These are phyloP conservation scores for Cladophialophora chaetospira DNA, from an alignment of 2,329 filamentous ascomycete genomes.

Conservation along the genomic window DNA sequence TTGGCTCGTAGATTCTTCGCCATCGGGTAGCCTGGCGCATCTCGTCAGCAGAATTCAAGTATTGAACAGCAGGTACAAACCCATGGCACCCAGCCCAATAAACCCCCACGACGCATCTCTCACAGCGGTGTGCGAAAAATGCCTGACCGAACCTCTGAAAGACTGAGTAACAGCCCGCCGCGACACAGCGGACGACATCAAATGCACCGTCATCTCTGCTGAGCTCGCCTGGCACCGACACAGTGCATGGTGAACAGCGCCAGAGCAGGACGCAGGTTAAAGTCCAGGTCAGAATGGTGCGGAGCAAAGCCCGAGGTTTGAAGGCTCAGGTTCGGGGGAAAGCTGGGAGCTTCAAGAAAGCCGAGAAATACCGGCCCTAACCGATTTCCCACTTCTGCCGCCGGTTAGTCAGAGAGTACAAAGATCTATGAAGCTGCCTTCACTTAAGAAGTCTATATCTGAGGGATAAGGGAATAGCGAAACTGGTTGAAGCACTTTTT, in stretches of 20 bases:
- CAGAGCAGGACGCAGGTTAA: constrained; percentile 13
- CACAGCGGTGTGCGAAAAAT: constrained; percentile 51
- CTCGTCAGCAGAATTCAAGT: constrained; percentile 9
- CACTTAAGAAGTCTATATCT: no score
- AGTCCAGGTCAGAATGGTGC: constrained; percentile 8
- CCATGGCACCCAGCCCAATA: constrained; percentile 63
- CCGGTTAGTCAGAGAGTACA: not conserved
- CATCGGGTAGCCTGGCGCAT: constrained; percentile 66
- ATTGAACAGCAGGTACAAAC: constrained; percentile 41
- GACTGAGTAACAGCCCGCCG: constrained; percentile 12
- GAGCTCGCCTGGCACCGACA: constrained; percentile 25
- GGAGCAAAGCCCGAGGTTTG: constrained; percentile 26
- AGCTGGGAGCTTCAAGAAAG: constrained; percentile 17
- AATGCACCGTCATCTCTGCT: constrained; percentile 29
- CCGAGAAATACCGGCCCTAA: constrained; percentile 3
- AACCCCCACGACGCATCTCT: constrained; percentile 59
- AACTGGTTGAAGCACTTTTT: not conserved
- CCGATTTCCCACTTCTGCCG: not conserved
- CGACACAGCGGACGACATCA: constrained; percentile 21
- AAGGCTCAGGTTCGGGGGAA: constrained; percentile 19
- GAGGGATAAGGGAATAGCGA: no score
- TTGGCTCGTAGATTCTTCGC: constrained; percentile 70
- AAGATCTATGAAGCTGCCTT: not conserved
- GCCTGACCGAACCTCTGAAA: constrained; percentile 23
- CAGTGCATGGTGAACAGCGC: constrained; percentile 19